A percentile compares a stretch with the other conserved stretches of the same genome.
Conservation (phyloP, 257 asterid species). For the Mitragyna speciosa region DNA sequence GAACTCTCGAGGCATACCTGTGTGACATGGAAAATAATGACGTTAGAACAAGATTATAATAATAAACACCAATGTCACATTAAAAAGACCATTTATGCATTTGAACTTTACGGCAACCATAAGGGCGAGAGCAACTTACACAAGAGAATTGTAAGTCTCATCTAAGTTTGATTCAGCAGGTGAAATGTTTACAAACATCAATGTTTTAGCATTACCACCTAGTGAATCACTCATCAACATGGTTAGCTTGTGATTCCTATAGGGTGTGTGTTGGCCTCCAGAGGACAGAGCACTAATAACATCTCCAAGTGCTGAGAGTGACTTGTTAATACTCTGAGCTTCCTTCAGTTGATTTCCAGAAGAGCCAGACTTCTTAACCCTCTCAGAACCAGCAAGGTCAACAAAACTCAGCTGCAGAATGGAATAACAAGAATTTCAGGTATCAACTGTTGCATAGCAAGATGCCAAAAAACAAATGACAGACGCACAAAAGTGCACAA, state of each 20-base stretch:
- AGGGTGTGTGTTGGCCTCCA: constrained; percentile 86
- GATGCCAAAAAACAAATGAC: background rate
- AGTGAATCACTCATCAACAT: constrained; percentile 98
- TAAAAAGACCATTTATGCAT: background rate
- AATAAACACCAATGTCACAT: background rate
- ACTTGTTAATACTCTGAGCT: constrained; percentile 96
- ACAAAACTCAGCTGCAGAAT: constrained; percentile 84
- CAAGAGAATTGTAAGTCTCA: constrained; percentile 88
- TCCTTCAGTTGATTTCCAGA: constrained; percentile 83
- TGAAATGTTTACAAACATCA: constrained; percentile 92
- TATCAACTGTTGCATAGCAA: background rate
- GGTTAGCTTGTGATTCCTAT: constrained; percentile 93
- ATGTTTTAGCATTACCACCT: constrained; percentile 95
- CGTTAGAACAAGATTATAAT: constrained; percentile 7
- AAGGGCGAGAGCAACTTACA: constrained; percentile 41
- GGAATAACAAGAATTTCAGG: background rate
- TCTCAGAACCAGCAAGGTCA: constrained; percentile 98
- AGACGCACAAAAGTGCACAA: background rate
- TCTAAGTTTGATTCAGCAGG: constrained; percentile 94
- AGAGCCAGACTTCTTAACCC: constrained; percentile 93
- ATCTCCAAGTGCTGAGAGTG: constrained; percentile 97
- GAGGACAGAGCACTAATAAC: constrained; percentile 90
- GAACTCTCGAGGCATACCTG: constrained; percentile 95
- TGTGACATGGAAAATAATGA: background rate
- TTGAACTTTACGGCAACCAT: background rate